phyloP scores from a whole-genome alignment of 2,329 filamentous ascomycete species.

The Sarocladium kiliense region DNA sequence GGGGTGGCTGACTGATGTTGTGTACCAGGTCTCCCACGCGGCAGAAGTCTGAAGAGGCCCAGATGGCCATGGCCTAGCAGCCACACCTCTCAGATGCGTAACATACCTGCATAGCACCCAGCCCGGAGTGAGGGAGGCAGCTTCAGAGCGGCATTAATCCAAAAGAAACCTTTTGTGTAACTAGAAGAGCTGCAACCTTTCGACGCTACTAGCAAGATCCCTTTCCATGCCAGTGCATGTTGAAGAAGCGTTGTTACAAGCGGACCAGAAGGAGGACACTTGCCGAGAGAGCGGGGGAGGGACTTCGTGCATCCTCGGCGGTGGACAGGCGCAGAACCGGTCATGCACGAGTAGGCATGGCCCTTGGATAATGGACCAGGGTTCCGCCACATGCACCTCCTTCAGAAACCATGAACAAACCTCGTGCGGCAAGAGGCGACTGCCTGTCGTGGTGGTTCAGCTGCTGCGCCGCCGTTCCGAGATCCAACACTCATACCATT shows the following conservation, averaged over 20 bases:
- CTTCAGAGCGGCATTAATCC: too few species aligned
- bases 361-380: neutral
- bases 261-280: neutral
- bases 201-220: neutral
- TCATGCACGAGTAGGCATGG: neutral
- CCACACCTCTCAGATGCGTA: conserved; percentile 25
- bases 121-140: too few species aligned
- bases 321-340: neutral
- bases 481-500: neutral
- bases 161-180: neutral
- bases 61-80: neutral
- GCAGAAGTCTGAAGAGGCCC: neutral
- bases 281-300: conserved; percentile 1
- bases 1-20: neutral
- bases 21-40: neutral
- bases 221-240: neutral
- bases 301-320: conserved; percentile 1
- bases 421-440: neutral
- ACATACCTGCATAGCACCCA: conserved; percentile 28
- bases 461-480: neutral
- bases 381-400: neutral
- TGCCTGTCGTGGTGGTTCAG: neutral
- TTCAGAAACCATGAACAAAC: neutral
- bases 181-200: neutral
- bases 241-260: neutral